Base-by-base conservation (phyloP, 1,284 basidiomycete genomes). In the Ganoderma leucocontextum region DNA sequence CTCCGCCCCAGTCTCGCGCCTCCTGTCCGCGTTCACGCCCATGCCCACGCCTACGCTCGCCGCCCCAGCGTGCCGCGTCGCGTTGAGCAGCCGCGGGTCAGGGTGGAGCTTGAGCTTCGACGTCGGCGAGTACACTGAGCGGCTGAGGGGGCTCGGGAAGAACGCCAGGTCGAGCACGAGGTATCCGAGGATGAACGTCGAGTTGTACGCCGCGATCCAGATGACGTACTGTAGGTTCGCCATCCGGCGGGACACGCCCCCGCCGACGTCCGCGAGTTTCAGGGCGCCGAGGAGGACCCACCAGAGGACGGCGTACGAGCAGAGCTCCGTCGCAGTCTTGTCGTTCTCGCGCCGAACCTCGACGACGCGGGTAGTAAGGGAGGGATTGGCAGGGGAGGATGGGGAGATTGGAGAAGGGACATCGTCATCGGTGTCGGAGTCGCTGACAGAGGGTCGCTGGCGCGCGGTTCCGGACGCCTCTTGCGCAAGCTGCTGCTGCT, bases 191-290 rank as follows among this genome's bases (percentile, higher is more conserved):
- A 99, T 82, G 81, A 97, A 96, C 2, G 90, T 87, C 0, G 92
- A 91, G 79, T 99, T 99, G 87, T 91, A 98, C 1, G 95, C 96
- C 0, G 88, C 87, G 8, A 94, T 88, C 96, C 96, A 99, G 33
- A 96, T 79, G 52, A 97, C 90, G 79, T 99, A 99, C 1, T 92
- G 86, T 33, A 95, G 75, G 76, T 99, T 99, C 58, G 92, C 95
- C 82, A 96, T 85, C 75, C 93, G 82, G 65, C 96, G 84, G 4
- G 95, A 97, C 10, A 95, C 89, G 12, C 84, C 87, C 17, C 80
- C 81, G 13, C 85, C 82, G 13, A 84, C 78, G 52, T 80, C 78
- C 66, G 82, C 66, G 13, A 84, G 68, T 53, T 77, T 80, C 9
- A 81, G 75, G 0, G 87, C 62, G 0, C 84, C 87, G 4, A 93